Evolutionary conservation across 2,329 filamentous ascomycete genomes (phyloP).

Genomic region (Aspergillus sp.): DNA sequence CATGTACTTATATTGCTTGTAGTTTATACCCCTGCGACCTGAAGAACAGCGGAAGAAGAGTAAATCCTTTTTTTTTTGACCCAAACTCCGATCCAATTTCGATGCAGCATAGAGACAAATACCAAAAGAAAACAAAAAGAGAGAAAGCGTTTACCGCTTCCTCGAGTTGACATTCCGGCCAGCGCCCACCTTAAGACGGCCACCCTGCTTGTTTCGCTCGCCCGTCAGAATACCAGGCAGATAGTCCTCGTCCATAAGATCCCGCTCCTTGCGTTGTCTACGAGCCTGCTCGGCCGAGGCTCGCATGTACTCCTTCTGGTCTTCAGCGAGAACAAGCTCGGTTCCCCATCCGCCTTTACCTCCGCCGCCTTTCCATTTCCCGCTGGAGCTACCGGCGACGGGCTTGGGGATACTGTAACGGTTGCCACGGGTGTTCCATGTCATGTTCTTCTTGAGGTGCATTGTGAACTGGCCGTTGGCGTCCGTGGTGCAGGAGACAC

Average conservation of each 20-base stretch:
- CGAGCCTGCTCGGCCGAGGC: conserved; percentile 59
- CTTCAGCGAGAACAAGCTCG: conserved; percentile 78
- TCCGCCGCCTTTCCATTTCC: conserved; percentile 61
- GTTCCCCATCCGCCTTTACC: conserved; percentile 84
- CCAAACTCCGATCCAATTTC: conserved; percentile 12
- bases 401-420: conserved; percentile 91
- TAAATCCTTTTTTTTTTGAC: neutral
- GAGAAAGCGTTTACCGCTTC: conserved; percentile 37
- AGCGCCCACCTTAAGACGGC: conserved; percentile 72
- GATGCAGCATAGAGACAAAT: conserved; percentile 9
- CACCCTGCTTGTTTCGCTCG: conserved; percentile 58
- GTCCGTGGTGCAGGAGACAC: conserved; percentile 80
- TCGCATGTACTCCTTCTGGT: conserved; percentile 84
- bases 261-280: conserved; percentile 55
- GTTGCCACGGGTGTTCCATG: conserved; percentile 91
- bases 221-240: conserved; percentile 79
- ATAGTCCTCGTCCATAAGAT: conserved; percentile 94
- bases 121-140: conserved; percentile 5
- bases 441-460: conserved; percentile 89
- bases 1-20: too few relatives aligned
- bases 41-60: neutral
- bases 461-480: conserved; percentile 72
- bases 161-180: conserved; percentile 80
- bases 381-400: conserved; percentile 69
- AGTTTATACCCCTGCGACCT: neutral